Evolutionary conservation across 2,329 filamentous ascomycete species (phyloP), one percentile per base, ranked within the genome.

Genomic region (Cryphonectria naterciae): DNA sequence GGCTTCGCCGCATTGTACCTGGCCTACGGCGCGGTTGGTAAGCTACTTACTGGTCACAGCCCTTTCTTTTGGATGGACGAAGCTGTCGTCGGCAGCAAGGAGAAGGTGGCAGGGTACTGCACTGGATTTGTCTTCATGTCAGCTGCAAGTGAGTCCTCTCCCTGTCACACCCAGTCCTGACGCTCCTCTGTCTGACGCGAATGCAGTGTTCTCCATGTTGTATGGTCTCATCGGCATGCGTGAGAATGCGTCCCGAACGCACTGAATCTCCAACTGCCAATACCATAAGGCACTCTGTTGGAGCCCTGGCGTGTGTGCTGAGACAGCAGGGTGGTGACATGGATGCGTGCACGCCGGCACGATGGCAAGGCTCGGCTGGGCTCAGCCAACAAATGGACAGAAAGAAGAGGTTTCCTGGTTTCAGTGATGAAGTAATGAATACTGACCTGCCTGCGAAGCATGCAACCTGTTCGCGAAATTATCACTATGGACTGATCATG

Each of bases 61-160:
- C 79, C 85, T 13, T 86, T 86, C 73, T 87, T 85, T 77, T 87
- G 85, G 82, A 79, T 88, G 67, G 83, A 87, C 73, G 80, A 82
- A 67, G 76, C 79, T 7, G 76, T 82, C 68, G 81, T 85, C 73
- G 82, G 82, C 62, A 81, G 81, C 39, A 78, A 81, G 54, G 82
- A 83, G 74, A 82, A 83, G 22, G 82, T 86, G 28, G 78, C 82
- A 54, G 80, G 81, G 7, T 84, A 84, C 72, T 82, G 80, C 68
- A 77, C 82, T 60, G 81, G 79, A 8, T 88, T 88, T 71, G 76
- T 87, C 28, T 73, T 79, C 1, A 74, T 85, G 69, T 79, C 84
- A 13, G 81, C 83, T 4, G 78, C 82, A 69, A 80, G 86, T 88
- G 77, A 81, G 85, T 79, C 4, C 2, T 15, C 37, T 11, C 11